These are phyloP conservation scores for Acacia crassicarpa DNA, from an alignment of 306 rosid species.

Conservation along the genomic window DNA sequence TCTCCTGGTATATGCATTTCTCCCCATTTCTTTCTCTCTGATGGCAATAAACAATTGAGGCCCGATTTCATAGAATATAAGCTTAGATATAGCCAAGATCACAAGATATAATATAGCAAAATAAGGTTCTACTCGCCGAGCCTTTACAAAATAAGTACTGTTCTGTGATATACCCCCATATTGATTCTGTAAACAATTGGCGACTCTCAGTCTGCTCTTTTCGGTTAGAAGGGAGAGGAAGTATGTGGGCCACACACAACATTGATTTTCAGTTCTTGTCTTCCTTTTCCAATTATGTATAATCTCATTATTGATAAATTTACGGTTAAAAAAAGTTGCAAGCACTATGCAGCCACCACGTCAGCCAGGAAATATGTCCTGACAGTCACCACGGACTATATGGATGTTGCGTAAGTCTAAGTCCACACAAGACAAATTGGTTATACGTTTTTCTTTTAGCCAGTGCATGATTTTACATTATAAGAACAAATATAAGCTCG, in stretches of 20 bases:
- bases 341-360: not conserved
- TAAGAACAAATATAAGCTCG: not conserved
- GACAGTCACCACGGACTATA: not conserved
- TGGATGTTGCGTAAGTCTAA: not conserved
- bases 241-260: not conserved
- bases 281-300: not conserved
- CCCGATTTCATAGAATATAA: not conserved
- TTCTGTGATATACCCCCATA: not conserved
- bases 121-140: not conserved
- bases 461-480: constrained; percentile 16
- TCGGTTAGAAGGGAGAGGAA: not conserved
- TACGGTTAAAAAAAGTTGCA: not conserved
- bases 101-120: not conserved
- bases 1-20: not conserved
- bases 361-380: not conserved
- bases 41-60: not conserved
- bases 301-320: not conserved
- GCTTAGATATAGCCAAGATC: not conserved
- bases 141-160: not conserved
- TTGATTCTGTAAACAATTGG: not conserved
- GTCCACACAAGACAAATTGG: not conserved
- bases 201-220: not conserved
- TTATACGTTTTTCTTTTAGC: not conserved
- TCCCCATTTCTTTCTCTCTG: not conserved
- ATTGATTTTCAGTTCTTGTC: not conserved